Conservation (phyloP, 2,329 filamentous ascomycete species). For the Talaromyces marneffei region DNA sequence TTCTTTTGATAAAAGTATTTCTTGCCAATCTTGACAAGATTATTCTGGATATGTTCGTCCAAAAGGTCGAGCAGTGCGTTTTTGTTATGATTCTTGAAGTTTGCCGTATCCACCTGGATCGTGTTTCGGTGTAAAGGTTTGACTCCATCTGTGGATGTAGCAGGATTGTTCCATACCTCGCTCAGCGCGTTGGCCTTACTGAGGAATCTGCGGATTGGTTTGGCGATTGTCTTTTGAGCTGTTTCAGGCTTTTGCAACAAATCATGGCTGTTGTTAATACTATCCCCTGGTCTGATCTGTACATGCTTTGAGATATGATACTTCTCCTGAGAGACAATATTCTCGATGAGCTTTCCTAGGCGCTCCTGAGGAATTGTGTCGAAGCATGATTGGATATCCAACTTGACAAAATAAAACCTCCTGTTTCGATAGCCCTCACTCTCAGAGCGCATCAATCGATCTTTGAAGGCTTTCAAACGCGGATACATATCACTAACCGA, state of each 20-base stretch:
- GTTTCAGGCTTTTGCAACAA: slow-evolving; percentile 8
- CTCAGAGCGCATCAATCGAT: slow-evolving; percentile 16
- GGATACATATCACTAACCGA: slow-evolving; percentile 75
- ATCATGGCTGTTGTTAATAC: slow-evolving; percentile 15
- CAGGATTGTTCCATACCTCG: slow-evolving; percentile 42
- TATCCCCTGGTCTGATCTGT: slow-evolving; percentile 55
- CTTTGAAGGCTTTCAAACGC: slow-evolving; percentile 65
- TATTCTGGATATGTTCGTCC: slow-evolving; percentile 71
- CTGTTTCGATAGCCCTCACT: background rate
- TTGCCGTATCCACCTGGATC: slow-evolving; percentile 68
- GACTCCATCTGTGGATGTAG: slow-evolving; percentile 37
- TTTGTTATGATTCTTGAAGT: slow-evolving; percentile 53
- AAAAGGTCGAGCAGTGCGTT: slow-evolving; percentile 63
- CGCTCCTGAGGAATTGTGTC: slow-evolving; percentile 85
- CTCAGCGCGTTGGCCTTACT: slow-evolving; percentile 44
- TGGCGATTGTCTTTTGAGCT: slow-evolving; percentile 13
- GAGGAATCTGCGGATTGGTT: slow-evolving; percentile 45
- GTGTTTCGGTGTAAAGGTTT: slow-evolving; percentile 57
- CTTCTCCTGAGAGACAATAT: slow-evolving; percentile 49
- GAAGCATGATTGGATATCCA: slow-evolving; percentile 88
- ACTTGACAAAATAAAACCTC: slow-evolving; percentile 76
- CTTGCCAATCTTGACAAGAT: slow-evolving; percentile 83
- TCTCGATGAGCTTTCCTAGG: slow-evolving; percentile 61
- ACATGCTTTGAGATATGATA: slow-evolving; percentile 72
- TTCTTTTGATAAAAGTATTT: slow-evolving; percentile 79